Evolutionary conservation across 1,139 yeast species (phyloP).

Genomic region (Yamadazyma oceani): DNA sequence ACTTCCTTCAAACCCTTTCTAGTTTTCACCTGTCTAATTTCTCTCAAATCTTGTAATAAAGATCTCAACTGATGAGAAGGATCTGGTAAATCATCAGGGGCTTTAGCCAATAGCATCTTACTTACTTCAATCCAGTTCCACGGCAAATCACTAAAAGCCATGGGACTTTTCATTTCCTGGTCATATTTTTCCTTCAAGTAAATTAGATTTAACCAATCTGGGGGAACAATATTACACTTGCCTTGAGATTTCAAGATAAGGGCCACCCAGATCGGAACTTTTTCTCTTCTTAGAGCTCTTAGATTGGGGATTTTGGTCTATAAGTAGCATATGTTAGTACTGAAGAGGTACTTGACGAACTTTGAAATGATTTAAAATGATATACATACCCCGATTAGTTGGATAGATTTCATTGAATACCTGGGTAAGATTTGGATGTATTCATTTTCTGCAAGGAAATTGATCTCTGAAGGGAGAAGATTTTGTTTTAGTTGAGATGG

Average conservation of each 20-base stretch:
- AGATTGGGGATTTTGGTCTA: slow-evolving; percentile 48
- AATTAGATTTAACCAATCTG: slow-evolving; percentile 76
- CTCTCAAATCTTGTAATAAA: slow-evolving; percentile 78
- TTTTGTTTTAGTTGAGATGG: slow-evolving; percentile 57
- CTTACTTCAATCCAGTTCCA: slow-evolving; percentile 86
- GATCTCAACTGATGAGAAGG: slow-evolving; percentile 66
- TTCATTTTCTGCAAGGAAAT: slow-evolving; percentile 83
- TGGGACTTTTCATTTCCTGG: slow-evolving; percentile 59
- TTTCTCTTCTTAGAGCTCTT: slow-evolving; percentile 67
- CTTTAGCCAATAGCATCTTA: slow-evolving; percentile 62
- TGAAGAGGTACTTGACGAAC: too few species aligned
- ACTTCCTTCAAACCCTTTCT: slow-evolving; percentile 74
- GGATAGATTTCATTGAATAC: slow-evolving; percentile 62
- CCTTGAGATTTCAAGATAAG: slow-evolving; percentile 77
- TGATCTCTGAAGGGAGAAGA: slow-evolving; percentile 75
- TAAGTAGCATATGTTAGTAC: slow-evolving; percentile 16
- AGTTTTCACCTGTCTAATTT: slow-evolving; percentile 77
- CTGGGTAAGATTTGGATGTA: slow-evolving; percentile 71
- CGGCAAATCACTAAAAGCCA: slow-evolving; percentile 71
- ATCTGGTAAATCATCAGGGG: slow-evolving; percentile 73
- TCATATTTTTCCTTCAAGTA: slow-evolving; percentile 61
- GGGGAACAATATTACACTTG: slow-evolving; percentile 83
- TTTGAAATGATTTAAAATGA: too few species aligned
- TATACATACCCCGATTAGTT: slow-evolving; percentile 52
- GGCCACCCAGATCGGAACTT: slow-evolving; percentile 89